phyloP scores from a whole-genome alignment of 371 early-diverging fungal genomes.

The Mucor indicus region DNA sequence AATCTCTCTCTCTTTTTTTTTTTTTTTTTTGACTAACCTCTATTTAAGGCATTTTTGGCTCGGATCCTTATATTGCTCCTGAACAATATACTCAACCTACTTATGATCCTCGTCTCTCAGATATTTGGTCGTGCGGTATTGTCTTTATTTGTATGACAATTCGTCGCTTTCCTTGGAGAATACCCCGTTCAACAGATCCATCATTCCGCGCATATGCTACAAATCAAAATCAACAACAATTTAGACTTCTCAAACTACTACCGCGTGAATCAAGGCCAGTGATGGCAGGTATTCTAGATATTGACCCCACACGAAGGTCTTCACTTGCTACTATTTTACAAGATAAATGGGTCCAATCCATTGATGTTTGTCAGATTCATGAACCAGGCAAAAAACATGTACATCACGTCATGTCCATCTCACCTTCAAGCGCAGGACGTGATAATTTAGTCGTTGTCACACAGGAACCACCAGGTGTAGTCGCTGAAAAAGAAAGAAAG shows the following conservation, averaged over 20 bases:
- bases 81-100: conserved; percentile 51
- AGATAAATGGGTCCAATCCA: conserved; percentile 55
- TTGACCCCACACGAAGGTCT: conserved; percentile 49
- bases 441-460: conserved; percentile 41
- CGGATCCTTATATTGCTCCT: conserved; percentile 60
- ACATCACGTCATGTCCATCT: conserved; percentile 41
- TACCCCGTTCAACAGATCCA: conserved; percentile 47
- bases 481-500: conserved; percentile 41
- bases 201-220: conserved; percentile 48
- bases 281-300: conserved; percentile 48
- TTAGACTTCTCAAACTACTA: conserved; percentile 48
- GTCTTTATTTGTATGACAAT: conserved; percentile 66
- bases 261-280: conserved; percentile 48
- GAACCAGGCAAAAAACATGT: conserved; percentile 45
- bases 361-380: conserved; percentile 55
- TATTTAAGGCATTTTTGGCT: conserved; percentile 25
- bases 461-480: conserved; percentile 43
- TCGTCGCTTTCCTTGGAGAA: conserved; percentile 69
- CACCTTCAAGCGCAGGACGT: conserved; percentile 11
- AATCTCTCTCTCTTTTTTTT: not conserved
- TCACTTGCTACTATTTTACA: conserved; percentile 37
- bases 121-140: conserved; percentile 59
- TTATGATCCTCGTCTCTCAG: conserved; percentile 48
- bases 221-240: conserved; percentile 39
- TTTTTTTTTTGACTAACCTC: not conserved